phyloP scores from a whole-genome alignment of 768 basidiomycete species.

The Mycena albidolilacea region DNA sequence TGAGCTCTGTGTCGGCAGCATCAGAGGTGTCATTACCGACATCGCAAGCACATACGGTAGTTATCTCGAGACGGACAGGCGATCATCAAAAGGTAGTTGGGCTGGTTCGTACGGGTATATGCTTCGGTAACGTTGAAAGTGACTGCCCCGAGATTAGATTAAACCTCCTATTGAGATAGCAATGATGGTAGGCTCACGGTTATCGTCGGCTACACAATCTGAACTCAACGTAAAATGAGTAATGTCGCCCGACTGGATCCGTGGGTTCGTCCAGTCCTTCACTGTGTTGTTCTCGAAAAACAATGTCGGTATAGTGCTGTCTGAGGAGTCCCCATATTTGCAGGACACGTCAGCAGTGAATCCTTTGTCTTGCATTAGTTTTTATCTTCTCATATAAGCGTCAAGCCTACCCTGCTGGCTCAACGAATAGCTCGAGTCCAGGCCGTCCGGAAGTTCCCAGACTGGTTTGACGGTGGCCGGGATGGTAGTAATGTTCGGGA shows the following conservation, averaged over 20 bases:
- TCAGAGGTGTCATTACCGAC: not conserved
- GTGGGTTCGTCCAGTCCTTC: not conserved
- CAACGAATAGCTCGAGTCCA: not conserved
- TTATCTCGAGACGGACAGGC: not conserved
- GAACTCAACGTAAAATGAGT: not conserved
- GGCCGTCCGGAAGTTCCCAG: not conserved
- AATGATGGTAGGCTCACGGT: not conserved
- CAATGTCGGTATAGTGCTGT: not conserved
- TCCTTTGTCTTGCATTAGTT: not conserved
- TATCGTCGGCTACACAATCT: not conserved
- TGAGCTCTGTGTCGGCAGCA: not conserved
- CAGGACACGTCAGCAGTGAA: conserved; percentile 10
- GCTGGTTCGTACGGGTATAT: not conserved
- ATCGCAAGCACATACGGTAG: conserved; percentile 1
- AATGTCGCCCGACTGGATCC: not conserved
- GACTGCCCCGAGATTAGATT: not conserved
- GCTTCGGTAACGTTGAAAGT: not conserved
- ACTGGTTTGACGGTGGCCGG: not conserved
- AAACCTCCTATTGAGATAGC: not conserved
- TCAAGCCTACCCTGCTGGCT: conserved; percentile 16
- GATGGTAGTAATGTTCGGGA: not conserved
- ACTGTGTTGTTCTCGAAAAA: not conserved
- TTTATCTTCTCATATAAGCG: not conserved
- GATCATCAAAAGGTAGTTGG: conserved; percentile 12
- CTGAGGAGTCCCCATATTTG: not conserved